A percentile compares a stretch with the other conserved stretches of the same genome.
Conservation (phyloP, 1,284 basidiomycete species). For the Salmacisia buchloeana region DNA sequence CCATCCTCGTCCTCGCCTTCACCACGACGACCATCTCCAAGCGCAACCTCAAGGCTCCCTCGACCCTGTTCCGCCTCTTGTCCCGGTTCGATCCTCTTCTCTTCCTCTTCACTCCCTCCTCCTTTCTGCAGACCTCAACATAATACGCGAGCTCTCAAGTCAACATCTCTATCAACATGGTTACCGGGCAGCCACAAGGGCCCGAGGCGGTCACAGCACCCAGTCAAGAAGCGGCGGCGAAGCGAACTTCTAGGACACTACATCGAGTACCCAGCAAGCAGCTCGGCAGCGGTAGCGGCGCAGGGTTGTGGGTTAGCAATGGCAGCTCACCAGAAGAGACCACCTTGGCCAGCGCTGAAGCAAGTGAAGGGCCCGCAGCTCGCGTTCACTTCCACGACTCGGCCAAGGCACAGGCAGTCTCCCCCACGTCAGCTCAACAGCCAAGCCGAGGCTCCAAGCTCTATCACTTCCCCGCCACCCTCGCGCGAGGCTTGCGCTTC, state of each 20-base stretch:
- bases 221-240: too few relatives aligned
- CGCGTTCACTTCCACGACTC: neutral
- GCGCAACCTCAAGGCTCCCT: neutral
- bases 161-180: neutral
- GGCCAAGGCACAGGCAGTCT: neutral
- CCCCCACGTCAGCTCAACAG: neutral
- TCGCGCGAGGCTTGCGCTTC: slow-evolving; percentile 2
- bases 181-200: neutral
- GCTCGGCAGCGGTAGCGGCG: slow-evolving; percentile 3
- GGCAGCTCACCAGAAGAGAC: neutral
- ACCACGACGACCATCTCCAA: neutral
- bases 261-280: slow-evolving; percentile 5
- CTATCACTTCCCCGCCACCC: slow-evolving; percentile 6
- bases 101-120: too few relatives aligned
- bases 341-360: too few relatives aligned
- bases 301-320: neutral
- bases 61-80: neutral
- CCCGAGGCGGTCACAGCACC: neutral
- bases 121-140: neutral
- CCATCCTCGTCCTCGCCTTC: neutral
- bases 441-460: neutral
- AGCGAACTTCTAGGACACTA: too few relatives aligned
- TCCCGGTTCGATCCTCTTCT: too few relatives aligned
- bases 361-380: too few relatives aligned
- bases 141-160: neutral